Percentiles rank a stretch among this genome's conserved stretches.
Evolutionary conservation across 371 early-diverging fungal species (phyloP).

Genomic region (Entomophthora muscae): DNA sequence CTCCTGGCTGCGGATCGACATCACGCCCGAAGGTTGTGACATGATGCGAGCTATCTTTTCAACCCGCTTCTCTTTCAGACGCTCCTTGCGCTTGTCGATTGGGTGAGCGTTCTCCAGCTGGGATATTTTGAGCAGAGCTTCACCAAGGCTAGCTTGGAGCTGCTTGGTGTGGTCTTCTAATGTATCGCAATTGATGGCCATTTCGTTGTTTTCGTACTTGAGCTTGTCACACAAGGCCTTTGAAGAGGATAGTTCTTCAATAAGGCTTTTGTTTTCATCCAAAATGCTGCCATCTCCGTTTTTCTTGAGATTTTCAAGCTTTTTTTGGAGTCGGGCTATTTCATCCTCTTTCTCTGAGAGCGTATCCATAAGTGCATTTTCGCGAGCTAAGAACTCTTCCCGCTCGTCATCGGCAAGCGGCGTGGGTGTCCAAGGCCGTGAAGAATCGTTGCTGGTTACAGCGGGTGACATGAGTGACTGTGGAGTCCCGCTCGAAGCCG

Average conservation of each 20-base stretch:
- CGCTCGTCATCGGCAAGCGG: constrained; percentile 70
- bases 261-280: constrained; percentile 16
- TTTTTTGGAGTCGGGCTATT: constrained; percentile 34
- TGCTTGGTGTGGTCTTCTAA: constrained; percentile 31
- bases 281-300: constrained; percentile 62
- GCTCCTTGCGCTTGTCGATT: constrained; percentile 23
- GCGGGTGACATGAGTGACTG: constrained; percentile 29
- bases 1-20: constrained; percentile 44
- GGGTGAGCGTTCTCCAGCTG: constrained; percentile 7
- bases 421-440: constrained; percentile 53
- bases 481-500: constrained; percentile 8
- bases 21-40: constrained; percentile 49
- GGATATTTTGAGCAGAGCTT: not conserved
- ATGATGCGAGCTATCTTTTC: constrained; percentile 77
- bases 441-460: constrained; percentile 46
- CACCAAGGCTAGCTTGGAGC: not conserved
- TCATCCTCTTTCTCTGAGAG: constrained; percentile 49
- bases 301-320: constrained; percentile 70
- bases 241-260: constrained; percentile 55
- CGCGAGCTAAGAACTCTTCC: constrained; percentile 79
- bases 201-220: constrained; percentile 57
- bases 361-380: constrained; percentile 83
- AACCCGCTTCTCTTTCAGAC: constrained; percentile 37
- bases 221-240: constrained; percentile 55
- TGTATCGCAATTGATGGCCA: constrained; percentile 41